These are phyloP conservation scores for Decorospora gaudefroyi DNA, from an alignment of 2,329 filamentous ascomycete species.

Conservation along the genomic window DNA sequence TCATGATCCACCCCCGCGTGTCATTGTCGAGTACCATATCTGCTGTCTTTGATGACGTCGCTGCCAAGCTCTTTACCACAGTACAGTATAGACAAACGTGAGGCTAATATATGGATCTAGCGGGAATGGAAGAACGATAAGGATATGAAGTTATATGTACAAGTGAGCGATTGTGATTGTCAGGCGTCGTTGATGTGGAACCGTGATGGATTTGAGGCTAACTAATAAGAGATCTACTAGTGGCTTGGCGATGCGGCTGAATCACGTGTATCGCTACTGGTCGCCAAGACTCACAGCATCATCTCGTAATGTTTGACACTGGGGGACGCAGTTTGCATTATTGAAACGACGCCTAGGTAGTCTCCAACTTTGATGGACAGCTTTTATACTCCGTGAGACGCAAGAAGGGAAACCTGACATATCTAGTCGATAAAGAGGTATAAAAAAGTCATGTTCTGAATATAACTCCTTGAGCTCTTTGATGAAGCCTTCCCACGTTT, in stretches of 20 bases:
- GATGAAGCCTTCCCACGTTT: slow-evolving; percentile 1
- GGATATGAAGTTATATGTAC: slow-evolving; percentile 6
- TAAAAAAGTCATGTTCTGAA: slow-evolving; percentile 1
- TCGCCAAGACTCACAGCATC: too few species aligned
- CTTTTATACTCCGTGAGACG: slow-evolving; percentile 1
- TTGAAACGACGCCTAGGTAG: too few species aligned
- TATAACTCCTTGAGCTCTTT: neutral
- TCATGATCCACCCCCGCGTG: slow-evolving; percentile 91
- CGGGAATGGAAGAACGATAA: slow-evolving; percentile 5
- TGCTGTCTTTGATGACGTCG: slow-evolving; percentile 31
- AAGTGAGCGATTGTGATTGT: slow-evolving; percentile 11
- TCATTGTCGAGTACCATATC: slow-evolving; percentile 58
- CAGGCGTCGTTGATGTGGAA: slow-evolving; percentile 16
- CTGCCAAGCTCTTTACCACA: slow-evolving; percentile 7
- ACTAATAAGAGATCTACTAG: slow-evolving; percentile 6
- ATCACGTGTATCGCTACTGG: slow-evolving; percentile 10
- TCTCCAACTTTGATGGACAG: too few species aligned
- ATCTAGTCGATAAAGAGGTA: neutral
- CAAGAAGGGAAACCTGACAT: neutral
- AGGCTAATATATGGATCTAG: neutral
- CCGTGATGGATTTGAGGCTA: slow-evolving; percentile 20
- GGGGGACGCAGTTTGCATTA: too few species aligned
- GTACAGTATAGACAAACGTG: slow-evolving; percentile 4
- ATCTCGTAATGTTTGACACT: neutral
- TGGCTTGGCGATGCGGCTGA: slow-evolving; percentile 12